Conservation (phyloP, 768 basidiomycete genomes). For the Naganishia antarctica region DNA sequence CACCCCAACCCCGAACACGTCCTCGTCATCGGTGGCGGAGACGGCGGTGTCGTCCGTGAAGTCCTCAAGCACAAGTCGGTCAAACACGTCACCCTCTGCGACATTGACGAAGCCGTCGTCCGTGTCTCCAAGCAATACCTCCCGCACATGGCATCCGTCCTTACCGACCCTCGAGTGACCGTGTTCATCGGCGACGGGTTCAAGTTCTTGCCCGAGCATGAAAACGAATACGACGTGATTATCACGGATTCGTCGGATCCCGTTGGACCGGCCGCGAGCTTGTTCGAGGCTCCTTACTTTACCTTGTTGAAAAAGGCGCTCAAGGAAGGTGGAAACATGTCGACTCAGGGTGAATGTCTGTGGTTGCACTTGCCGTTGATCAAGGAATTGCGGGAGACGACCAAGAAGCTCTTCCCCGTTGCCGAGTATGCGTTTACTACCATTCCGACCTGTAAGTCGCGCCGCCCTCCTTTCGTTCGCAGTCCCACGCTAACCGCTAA, state of each 20-base stretch:
- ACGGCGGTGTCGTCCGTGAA: constrained; percentile 96
- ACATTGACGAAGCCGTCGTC: constrained; percentile 97
- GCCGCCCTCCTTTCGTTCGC: not conserved
- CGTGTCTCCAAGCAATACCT: constrained; percentile 89
- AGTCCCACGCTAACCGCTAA: not conserved
- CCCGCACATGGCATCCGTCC: constrained; percentile 84
- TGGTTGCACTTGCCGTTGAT: constrained; percentile 93
- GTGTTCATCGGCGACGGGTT: constrained; percentile 92
- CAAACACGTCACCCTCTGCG: constrained; percentile 87
- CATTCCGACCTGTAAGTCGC: constrained; percentile 69
- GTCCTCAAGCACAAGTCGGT: constrained; percentile 89
- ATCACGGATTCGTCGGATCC: constrained; percentile 99
- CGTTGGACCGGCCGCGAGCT: constrained; percentile 85
- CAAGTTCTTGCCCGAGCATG: constrained; percentile 87
- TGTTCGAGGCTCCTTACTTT: constrained; percentile 98
- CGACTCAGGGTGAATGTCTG: constrained; percentile 90
- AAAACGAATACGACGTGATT: constrained; percentile 87
- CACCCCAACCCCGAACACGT: constrained; percentile 96
- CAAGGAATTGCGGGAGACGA: constrained; percentile 64
- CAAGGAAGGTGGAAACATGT: constrained; percentile 81
- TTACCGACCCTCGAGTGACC: constrained; percentile 68
- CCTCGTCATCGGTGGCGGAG: constrained; percentile 95
- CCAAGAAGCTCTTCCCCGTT: constrained; percentile 68
- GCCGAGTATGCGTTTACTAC: constrained; percentile 91
- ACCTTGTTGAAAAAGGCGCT: constrained; percentile 85